phyloP scores from a whole-genome alignment of 2,329 filamentous ascomycete species.

The Neofusicoccum ribis region DNA sequence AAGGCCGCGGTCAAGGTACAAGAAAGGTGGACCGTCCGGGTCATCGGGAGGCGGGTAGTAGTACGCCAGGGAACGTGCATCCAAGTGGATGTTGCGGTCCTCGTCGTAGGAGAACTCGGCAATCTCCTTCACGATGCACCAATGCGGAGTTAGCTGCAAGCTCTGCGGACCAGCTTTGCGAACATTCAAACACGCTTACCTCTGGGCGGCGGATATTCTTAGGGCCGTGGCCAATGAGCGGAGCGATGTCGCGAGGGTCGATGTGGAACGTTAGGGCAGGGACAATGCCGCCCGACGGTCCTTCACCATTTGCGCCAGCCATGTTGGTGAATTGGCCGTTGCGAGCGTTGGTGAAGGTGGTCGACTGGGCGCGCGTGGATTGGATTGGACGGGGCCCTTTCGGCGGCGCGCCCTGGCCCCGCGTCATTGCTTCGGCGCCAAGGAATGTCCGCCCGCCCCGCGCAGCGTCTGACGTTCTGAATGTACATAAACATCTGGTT shows the following conservation, averaged over 20 bases:
- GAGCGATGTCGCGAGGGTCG: too few relatives aligned
- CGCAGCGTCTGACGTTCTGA: neutral
- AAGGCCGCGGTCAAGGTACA: conserved; percentile 78
- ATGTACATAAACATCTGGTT: neutral
- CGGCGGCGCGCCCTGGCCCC: neutral
- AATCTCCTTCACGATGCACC: conserved; percentile 59
- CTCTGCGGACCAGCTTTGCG: too few relatives aligned
- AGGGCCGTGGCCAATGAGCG: too few relatives aligned
- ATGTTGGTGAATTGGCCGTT: neutral
- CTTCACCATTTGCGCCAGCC: neutral
- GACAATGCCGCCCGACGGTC: too few relatives aligned
- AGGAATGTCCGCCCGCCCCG: neutral
- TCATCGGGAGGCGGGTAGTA: conserved; percentile 67
- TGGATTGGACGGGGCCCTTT: too few relatives aligned
- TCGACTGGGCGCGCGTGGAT: too few relatives aligned
- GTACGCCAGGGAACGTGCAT: conserved; percentile 79
- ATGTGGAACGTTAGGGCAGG: too few relatives aligned
- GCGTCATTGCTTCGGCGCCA: neutral
- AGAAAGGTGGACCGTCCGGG: conserved; percentile 69
- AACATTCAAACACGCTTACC: neutral
- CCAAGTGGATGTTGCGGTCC: conserved; percentile 72
- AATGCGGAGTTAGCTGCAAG: too few relatives aligned
- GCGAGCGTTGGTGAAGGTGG: neutral
- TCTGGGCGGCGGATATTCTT: too few relatives aligned
- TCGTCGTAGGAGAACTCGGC: conserved; percentile 92